These are phyloP conservation scores for Debaryomyces tyrocola DNA, from an alignment of 805 yeast species.

Conservation along the genomic window DNA sequence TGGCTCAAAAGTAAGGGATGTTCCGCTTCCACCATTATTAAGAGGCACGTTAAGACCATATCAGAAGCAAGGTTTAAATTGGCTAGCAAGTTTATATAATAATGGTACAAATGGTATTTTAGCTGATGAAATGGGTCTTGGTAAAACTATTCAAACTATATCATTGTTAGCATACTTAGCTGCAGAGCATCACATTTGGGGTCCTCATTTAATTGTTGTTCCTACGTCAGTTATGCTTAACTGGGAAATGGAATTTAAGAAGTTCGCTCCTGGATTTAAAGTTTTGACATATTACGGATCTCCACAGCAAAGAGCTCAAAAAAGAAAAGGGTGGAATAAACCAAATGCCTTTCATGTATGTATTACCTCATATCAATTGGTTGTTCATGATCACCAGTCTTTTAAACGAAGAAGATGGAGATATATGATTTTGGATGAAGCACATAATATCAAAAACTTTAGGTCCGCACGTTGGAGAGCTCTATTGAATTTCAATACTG, in stretches of 20 bases:
- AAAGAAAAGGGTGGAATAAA: conserved; percentile 96
- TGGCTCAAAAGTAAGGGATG: conserved; percentile 53
- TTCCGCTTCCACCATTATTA: conserved; percentile 72
- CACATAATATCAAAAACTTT: conserved; percentile 95
- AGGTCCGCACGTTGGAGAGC: conserved; percentile 98
- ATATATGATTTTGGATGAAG: conserved; percentile 96
- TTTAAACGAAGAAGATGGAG: conserved; percentile 92
- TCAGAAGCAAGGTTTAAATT: conserved; percentile 94
- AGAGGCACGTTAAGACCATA: conserved; percentile 85
- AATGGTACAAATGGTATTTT: conserved; percentile 93
- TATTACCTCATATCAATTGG: conserved; percentile 94
- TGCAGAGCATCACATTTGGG: conserved; percentile 93
- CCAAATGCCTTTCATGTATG: conserved; percentile 96
- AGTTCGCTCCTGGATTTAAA: conserved; percentile 97
- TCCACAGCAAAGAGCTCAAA: conserved; percentile 94
- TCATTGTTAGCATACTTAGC: conserved; percentile 84
- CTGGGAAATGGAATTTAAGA: conserved; percentile 99
- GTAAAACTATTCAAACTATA: conserved; percentile 95
- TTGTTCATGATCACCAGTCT: conserved; percentile 95
- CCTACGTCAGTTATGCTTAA: conserved; percentile 97
- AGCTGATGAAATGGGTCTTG: conserved; percentile 99
- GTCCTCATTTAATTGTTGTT: conserved; percentile 94
- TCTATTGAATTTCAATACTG: conserved; percentile 87
- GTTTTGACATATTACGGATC: conserved; percentile 94
- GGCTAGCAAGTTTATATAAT: conserved; percentile 93